Base-by-base conservation (phyloP, 2,329 filamentous ascomycete genomes). In the Cladorrhinum sp. region DNA sequence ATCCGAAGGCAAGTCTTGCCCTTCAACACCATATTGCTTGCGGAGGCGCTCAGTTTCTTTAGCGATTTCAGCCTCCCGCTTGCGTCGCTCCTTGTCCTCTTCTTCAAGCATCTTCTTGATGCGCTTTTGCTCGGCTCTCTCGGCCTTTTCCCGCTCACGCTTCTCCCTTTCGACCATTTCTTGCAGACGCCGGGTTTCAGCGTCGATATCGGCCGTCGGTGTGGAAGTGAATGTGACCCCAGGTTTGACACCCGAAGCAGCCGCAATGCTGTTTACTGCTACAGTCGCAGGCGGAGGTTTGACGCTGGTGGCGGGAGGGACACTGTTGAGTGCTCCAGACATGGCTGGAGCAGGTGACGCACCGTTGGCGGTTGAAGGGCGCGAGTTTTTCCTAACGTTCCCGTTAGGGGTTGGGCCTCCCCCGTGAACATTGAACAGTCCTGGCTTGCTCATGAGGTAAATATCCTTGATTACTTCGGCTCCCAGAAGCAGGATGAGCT, bases 41-140 rank as follows among this genome's bases (percentile, higher is more conserved):
- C 85, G 79, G 36, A 99, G 78, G 1, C 92, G 82, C 72, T 95
- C 91, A 0, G 95, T 98, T 76, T 99, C 94, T 64, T 82, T 83
- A 20, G 93, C 87, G 1, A 93, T 77, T 66, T 84, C 83, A 9
- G 80, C 83, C 30, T 87, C 82, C 61, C 80, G 78, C 30, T 74
- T 75, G 24, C 75, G 81, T 0, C 78, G 80, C 67, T 89, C 86
- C 59, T 80, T 82, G 24, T 88, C 85, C 70, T 92, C 89, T 49
- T 81, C 78, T 54, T 88, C 83, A 3, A 90, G 79, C 81, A 89
- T 87, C 68, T 81, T 82, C 69, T 86, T 83, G 58, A 89, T 84
- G 46, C 85, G 80, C 62, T 78, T 77, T 62, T 84, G 78, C 66
- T 85, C 84, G 39, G 79, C 80, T 28, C 73, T 70, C 55, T 89